Percentiles rank a stretch among this genome's conserved stretches.
phyloP scores from a whole-genome alignment of 2,329 filamentous ascomycete species.

The Aspergillus floridensis region DNA sequence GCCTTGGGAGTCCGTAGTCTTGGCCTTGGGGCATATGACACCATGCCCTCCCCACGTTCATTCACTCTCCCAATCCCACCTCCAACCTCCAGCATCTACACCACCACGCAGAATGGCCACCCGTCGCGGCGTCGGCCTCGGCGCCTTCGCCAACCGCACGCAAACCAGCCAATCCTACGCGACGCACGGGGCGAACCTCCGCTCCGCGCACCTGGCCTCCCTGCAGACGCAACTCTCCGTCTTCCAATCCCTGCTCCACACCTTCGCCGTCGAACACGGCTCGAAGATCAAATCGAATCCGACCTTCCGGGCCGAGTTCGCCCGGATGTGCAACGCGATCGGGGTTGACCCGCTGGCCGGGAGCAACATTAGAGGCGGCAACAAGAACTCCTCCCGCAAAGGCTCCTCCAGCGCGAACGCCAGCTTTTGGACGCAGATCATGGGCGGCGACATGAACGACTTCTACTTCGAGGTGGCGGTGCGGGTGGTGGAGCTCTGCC shows the following conservation, averaged over 20 bases:
- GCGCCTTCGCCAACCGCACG: conserved; percentile 80
- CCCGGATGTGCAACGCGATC: conserved; percentile 96
- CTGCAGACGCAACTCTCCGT: conserved; percentile 91
- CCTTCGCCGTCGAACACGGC: conserved; percentile 91
- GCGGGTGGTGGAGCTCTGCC: conserved; percentile 89
- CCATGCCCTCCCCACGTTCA: neutral
- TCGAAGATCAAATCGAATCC: conserved; percentile 96
- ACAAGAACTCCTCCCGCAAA: conserved; percentile 39
- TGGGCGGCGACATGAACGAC: conserved; percentile 90
- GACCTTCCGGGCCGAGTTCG: conserved; percentile 92
- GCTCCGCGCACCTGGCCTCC: conserved; percentile 76
- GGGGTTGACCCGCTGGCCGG: conserved; percentile 91
- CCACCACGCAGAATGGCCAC: conserved; percentile 39
- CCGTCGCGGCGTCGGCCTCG: conserved; percentile 74
- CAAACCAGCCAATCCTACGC: conserved; percentile 88
- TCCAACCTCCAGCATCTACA: neutral
- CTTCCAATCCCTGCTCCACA: conserved; percentile 91
- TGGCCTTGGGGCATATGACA: neutral
- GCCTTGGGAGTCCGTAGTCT: too few species aligned
- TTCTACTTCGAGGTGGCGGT: conserved; percentile 98
- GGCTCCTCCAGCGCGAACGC: conserved; percentile 49
- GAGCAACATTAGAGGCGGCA: conserved; percentile 52
- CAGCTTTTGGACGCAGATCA: conserved; percentile 87
- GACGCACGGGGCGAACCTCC: conserved; percentile 82
- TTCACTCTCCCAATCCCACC: neutral